Base-by-base conservation (phyloP, 768 basidiomycete species). In the Leccinum longicurvipes region DNA sequence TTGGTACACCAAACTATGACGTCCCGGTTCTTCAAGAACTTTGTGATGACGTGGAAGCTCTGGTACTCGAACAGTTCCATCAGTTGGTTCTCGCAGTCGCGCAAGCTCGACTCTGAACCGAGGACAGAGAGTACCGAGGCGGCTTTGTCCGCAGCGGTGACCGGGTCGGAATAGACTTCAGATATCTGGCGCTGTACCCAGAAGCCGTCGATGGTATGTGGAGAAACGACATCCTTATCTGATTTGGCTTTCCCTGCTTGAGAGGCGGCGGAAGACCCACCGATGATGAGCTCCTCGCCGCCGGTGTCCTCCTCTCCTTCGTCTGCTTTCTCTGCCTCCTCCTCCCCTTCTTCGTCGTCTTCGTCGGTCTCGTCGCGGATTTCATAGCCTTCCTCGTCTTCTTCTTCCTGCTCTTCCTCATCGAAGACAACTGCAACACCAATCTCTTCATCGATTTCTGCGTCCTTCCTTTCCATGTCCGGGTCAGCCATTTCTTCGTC, bases 381-480 rank as follows among this genome's bases (percentile, higher is more conserved):
- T 69, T 97, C 95, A 61, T 79, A 98, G 1, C 86, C 89, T 60
- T 91, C 91, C 1, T 91, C 92, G 19, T 95, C 92, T 2, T 95
- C 93, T 4, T 91, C 93, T 23, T 97, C 94, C 64, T 93, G 86
- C 60, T 97, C 96, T 56, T 98, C 97, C 66, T 98, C 96, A 61
- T 98, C 95, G 56, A 98, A 98, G 6, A 98, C 88, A 8, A 99
- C 95, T 0, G 96, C 96, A 1, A 99, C 96, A n/a, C 96, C 95
- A 44, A 91, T 85, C 63, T 96, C 94, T 56, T 94, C 94, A 60
- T 98, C 96, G 63, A 98, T 93, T 72, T 89, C 93, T 3, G 85
- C 91, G 55, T 91, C 91, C 70, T 88, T 86, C 47, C 81, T 77
- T 67, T 91, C 93, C 73, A 80, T 78, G 61, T 92, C 91, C 0